Percentiles rank a stretch among this genome's conserved stretches.
Conservation (phyloP, 306 rosid species). For the Rosa lucieae region DNA sequence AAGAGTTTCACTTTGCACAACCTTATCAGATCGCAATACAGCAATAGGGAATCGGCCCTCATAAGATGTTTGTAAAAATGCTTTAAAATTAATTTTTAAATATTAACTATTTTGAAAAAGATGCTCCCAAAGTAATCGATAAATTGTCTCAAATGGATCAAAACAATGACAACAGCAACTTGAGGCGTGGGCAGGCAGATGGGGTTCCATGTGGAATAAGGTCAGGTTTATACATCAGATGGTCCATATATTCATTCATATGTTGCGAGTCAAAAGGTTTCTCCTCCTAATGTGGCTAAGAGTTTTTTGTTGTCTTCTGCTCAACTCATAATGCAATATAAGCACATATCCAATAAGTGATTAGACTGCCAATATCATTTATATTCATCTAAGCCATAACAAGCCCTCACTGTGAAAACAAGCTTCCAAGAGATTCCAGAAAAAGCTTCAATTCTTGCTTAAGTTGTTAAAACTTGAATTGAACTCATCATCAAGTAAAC, state of each 20-base stretch:
- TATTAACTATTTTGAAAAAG: not conserved
- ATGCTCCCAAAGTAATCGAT: not conserved
- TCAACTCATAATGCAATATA: not conserved
- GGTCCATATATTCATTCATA: not conserved
- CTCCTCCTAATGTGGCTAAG: not conserved
- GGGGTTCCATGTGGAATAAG: constrained; percentile 22
- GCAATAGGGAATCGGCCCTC: not conserved
- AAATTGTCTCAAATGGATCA: not conserved
- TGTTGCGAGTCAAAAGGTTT: not conserved
- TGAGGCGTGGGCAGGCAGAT: constrained; percentile 17
- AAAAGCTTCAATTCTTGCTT: not conserved
- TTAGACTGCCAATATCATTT: not conserved
- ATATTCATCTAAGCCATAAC: not conserved
- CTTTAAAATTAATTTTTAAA: not conserved
- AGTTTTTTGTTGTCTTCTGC: not conserved
- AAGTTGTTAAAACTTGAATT: not conserved
- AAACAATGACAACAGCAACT: not conserved
- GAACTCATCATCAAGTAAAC: too few species aligned
- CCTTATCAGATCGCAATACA: not conserved
- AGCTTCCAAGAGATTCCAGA: not conserved
- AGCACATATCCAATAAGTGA: not conserved
- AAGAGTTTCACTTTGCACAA: not conserved
- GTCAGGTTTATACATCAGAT: constrained; percentile 12
- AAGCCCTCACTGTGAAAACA: not conserved
- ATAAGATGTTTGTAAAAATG: not conserved